A percentile compares a stretch with the other conserved stretches of the same genome.
Conservation (phyloP, 2,329 filamentous ascomycete species). For the Exophiala sideris region DNA sequence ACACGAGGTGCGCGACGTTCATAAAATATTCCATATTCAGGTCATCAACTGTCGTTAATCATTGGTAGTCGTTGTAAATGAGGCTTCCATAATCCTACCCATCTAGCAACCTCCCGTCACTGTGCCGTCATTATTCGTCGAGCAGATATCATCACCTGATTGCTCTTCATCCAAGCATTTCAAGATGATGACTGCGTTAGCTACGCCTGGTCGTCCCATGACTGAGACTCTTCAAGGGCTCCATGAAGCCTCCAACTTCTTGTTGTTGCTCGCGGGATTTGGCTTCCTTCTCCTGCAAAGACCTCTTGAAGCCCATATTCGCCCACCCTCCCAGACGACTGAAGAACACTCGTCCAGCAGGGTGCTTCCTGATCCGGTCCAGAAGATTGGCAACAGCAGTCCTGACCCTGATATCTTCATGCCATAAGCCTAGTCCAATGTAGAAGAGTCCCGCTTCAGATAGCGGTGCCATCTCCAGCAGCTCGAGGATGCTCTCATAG, state of each 20-base stretch:
- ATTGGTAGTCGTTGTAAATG: too few relatives aligned
- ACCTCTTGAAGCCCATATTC: constrained; percentile 77
- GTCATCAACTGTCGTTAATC: too few relatives aligned
- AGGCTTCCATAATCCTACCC: too few relatives aligned
- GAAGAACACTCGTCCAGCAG: constrained; percentile 94
- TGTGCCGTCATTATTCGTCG: neutral
- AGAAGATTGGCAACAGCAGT: constrained; percentile 73
- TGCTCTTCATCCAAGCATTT: neutral
- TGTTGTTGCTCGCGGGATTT: constrained; percentile 13
- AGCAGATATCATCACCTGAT: too few relatives aligned
- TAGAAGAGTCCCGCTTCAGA: constrained; percentile 88
- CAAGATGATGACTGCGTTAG: constrained; percentile 7
- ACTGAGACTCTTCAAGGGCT: constrained; percentile 2
- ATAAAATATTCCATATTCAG: too few relatives aligned
- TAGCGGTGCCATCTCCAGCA: constrained; percentile 78
- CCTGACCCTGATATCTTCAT: constrained; percentile 77
- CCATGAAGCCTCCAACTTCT: constrained; percentile 13
- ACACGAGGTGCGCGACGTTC: too few relatives aligned
- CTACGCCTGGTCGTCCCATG: neutral
- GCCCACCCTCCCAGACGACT: constrained; percentile 79
- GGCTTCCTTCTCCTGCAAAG: constrained; percentile 61
- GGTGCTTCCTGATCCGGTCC: constrained; percentile 77
- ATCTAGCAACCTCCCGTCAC: neutral
- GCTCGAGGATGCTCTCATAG: constrained; percentile 80
- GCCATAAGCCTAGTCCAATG: constrained; percentile 83